Evolutionary conservation across 2,329 filamentous ascomycete genomes (phyloP), one percentile per base, ranked within the genome.

Genomic region (Rhynchosporium graminicola): DNA sequence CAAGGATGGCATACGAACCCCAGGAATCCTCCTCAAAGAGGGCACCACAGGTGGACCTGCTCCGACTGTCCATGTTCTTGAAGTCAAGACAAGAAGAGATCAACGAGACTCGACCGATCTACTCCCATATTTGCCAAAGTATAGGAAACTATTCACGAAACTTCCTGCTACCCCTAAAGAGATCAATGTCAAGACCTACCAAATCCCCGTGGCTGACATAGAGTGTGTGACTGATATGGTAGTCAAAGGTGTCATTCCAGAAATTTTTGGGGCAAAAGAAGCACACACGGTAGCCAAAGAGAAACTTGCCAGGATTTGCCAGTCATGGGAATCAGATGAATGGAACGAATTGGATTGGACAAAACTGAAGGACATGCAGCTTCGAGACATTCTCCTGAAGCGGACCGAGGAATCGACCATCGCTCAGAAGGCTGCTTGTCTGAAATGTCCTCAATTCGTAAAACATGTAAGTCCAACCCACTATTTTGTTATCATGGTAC

Each of bases 321-420:
- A 82, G 51, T 86, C 86, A 0, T 98, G 94, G 93, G 82, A 82
- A 5, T 84, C 85, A 45, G 80, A 87, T 48, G 80, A 85, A 31
- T 98, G 92, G 90, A 85, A 93, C 61, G 95, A 99, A 77, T 81
- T 91, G 61, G 91, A 96, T 69, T 89, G 95, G 77, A 80, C 82
- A 52, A 89, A 88, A 71, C 87, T 98, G 74, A 94, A 91, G 75
- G 93, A 92, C 72, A 79, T 99, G 71, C 83, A 87, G 56, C 80
- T 97, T 61, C 87, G 93, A 65, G 92, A 96, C 69, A 82, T 95
- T 40, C 80, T 96, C 6, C 86, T 90, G 64, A 87, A 89, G 75
- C 83, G 95, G 54, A 79, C 80, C 45, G 83, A 86, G 64, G 83
- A 88, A 65, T 86, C 87, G 8, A 77, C 79, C 47, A 81, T 80